These are phyloP conservation scores for Scheffersomyces quercinus DNA, from an alignment of 1,139 yeast genomes.

Conservation along the genomic window DNA sequence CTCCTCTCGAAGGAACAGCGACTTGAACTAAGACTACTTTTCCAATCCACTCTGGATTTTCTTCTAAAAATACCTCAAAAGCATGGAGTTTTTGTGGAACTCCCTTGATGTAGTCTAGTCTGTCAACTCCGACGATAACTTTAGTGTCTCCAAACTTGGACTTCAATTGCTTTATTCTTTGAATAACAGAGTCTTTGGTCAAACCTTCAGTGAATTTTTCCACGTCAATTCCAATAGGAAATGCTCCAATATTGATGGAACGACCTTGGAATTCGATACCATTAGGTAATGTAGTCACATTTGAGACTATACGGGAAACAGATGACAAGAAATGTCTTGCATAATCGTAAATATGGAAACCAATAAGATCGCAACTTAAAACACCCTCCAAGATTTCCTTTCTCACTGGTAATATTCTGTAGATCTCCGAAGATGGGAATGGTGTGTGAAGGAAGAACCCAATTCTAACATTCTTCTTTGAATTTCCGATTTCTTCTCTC, in stretches of 20 bases:
- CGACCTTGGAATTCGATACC: slow-evolving; percentile 82
- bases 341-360: slow-evolving; percentile 98
- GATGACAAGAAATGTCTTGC: slow-evolving; percentile 96
- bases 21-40: slow-evolving; percentile 94
- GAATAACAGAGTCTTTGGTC: slow-evolving; percentile 58
- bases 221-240: slow-evolving; percentile 97
- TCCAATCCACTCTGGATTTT: slow-evolving; percentile 98
- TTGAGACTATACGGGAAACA: slow-evolving; percentile 76
- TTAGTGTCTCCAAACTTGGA: slow-evolving; percentile 68
- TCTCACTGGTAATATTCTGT: slow-evolving; percentile 93
- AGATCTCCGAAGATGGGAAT: slow-evolving; percentile 95
- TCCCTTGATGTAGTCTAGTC: slow-evolving; percentile 94
- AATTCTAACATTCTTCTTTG: slow-evolving; percentile 60
- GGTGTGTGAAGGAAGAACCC: slow-evolving; percentile 98
- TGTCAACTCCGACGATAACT: slow-evolving; percentile 92
- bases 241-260: slow-evolving; percentile 86
- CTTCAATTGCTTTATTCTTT: slow-evolving; percentile 64
- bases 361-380: slow-evolving; percentile 89
- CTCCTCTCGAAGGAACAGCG: slow-evolving; percentile 97
- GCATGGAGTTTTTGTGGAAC: slow-evolving; percentile 97
- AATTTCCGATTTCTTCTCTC: slow-evolving; percentile 57
- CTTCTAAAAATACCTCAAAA: slow-evolving; percentile 84
- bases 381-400: slow-evolving; percentile 91
- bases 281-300: slow-evolving; percentile 84
- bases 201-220: slow-evolving; percentile 86